Evolutionary conservation across 208 protist species (phyloP).

Genomic region (Angomonas ambiguus): DNA sequence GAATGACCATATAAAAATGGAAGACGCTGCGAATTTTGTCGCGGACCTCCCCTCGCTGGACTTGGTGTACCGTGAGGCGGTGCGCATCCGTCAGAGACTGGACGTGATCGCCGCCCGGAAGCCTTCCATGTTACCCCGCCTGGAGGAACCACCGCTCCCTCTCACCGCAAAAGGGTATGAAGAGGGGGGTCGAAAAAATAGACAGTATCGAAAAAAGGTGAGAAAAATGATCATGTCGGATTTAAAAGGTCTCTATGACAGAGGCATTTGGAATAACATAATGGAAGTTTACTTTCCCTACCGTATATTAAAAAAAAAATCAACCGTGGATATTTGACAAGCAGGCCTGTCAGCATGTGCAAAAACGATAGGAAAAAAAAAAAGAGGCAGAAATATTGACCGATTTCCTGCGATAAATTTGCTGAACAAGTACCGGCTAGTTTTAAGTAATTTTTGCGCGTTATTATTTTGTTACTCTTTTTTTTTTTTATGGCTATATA

Average conservation of each 20-base stretch:
- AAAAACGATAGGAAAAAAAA: conserved; percentile 13
- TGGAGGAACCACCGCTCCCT: conserved; percentile 41
- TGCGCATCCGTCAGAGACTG: conserved; percentile 41
- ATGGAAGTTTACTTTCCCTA: conserved; percentile 80
- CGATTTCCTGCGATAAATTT: background rate
- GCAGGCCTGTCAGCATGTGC: conserved; percentile 3
- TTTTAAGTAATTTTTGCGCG: no score
- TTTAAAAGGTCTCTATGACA: conserved; percentile 66
- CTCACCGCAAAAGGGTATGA: conserved; percentile 33
- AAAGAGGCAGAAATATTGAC: background rate
- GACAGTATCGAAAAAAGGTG: conserved; percentile 58
- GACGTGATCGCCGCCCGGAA: conserved; percentile 48
- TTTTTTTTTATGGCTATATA: no score
- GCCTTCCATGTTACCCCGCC: conserved; percentile 30
- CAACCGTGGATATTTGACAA: background rate
- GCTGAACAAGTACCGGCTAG: no score
- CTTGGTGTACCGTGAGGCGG: conserved; percentile 62
- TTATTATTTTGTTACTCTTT: no score
- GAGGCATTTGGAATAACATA: conserved; percentile 65
- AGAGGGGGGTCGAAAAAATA: conserved; percentile 42
- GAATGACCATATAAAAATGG: conserved; percentile 89
- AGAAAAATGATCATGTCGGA: conserved; percentile 42
- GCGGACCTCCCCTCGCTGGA: conserved; percentile 38
- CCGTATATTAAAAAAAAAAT: background rate
- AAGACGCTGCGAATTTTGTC: conserved; percentile 63